Evolutionary conservation across 108 stramenopile species (phyloP).

Genomic region (Conticribra weissflogii): DNA sequence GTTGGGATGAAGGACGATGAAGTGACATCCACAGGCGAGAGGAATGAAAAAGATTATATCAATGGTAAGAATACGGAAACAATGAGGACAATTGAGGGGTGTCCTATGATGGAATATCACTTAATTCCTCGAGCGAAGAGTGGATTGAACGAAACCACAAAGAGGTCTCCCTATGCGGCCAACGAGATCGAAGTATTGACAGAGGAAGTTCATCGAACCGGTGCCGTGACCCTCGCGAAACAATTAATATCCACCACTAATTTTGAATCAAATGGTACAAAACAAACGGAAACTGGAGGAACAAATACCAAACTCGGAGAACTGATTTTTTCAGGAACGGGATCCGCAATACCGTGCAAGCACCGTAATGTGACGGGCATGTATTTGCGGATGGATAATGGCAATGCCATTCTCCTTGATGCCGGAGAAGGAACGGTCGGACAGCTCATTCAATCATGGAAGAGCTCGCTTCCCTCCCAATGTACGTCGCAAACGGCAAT

Average conservation of each 20-base stretch:
- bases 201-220: conserved; percentile 23
- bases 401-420: conserved; percentile 85
- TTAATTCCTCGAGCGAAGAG: conserved; percentile 62
- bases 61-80: background rate
- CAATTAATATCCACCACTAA: conserved; percentile 3
- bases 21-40: too few relatives aligned
- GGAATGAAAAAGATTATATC: background rate
- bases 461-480: conserved; percentile 12
- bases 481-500: conserved; percentile 12
- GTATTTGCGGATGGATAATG: conserved; percentile 62
- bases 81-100: conserved; percentile 39
- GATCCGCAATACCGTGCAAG: conserved; percentile 96
- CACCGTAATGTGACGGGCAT: conserved; percentile 96
- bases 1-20: background rate
- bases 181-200: conserved; percentile 21
- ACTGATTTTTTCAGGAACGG: conserved; percentile 95
- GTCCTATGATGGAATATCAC: conserved; percentile 68
- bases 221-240: conserved; percentile 29
- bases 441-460: conserved; percentile 85
- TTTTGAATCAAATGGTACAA: background rate
- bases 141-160: conserved; percentile 35
- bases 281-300: background rate
- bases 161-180: conserved; percentile 26
- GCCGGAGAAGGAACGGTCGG: conserved; percentile 95
- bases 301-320: conserved; percentile 38